Conservation (phyloP, 1,284 basidiomycete species). For the Xerocomus amazonicus region DNA sequence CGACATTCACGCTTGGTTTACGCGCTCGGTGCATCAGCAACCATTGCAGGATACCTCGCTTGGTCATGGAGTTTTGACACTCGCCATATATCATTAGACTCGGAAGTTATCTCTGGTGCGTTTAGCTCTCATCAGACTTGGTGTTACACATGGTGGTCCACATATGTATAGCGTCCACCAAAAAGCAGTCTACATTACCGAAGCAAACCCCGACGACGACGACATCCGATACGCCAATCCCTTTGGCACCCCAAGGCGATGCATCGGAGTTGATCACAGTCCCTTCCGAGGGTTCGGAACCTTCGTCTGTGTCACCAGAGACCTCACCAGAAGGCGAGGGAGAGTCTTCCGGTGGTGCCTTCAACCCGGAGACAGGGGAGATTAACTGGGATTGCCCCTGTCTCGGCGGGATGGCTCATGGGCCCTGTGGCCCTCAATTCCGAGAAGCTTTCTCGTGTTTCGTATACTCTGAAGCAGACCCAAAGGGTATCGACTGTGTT, state of each 20-base stretch:
- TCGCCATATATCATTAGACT: slow-evolving; percentile 28
- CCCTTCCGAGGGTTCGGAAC: slow-evolving; percentile 1
- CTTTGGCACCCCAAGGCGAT: slow-evolving; percentile 4
- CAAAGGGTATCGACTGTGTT: slow-evolving; percentile 97
- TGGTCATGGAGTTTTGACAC: slow-evolving; percentile 25
- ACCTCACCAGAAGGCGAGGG: slow-evolving; percentile 24
- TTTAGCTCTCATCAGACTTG: neutral
- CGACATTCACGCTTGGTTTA: slow-evolving; percentile 24
- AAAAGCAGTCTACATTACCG: slow-evolving; percentile 9
- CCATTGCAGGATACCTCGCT: slow-evolving; percentile 27
- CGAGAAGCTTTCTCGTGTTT: slow-evolving; percentile 98
- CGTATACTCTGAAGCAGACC: slow-evolving; percentile 90
- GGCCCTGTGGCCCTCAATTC: slow-evolving; percentile 94
- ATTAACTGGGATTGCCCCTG: slow-evolving; percentile 99
- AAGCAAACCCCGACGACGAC: slow-evolving; percentile 2
- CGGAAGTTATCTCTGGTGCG: slow-evolving; percentile 27
- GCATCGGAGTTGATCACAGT: slow-evolving; percentile 3
- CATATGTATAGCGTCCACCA: slow-evolving; percentile 11
- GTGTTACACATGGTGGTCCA: neutral
- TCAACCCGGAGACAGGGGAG: slow-evolving; percentile 93
- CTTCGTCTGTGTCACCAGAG: slow-evolving; percentile 7
- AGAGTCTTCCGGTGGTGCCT: slow-evolving; percentile 51
- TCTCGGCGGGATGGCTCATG: slow-evolving; percentile 97
- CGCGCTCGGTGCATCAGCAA: slow-evolving; percentile 27
- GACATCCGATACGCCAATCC: slow-evolving; percentile 11